These are phyloP conservation scores for Porphyra umbilicalis DNA, from an alignment of 31 red algal genomes.

Conservation along the genomic window DNA sequence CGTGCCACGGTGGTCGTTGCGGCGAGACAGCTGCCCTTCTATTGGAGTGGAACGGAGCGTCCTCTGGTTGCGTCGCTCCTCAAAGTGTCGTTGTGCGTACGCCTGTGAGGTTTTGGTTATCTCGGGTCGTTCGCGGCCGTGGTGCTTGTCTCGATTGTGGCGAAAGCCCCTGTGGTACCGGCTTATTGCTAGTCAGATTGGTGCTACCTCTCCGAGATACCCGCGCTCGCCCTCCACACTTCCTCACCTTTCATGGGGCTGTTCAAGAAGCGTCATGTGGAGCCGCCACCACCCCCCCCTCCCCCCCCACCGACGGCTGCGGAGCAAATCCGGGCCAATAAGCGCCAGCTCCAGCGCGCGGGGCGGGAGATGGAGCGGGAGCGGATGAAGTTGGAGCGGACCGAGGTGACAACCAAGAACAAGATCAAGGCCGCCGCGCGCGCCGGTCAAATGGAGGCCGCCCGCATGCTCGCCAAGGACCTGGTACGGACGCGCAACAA, in stretches of 20 bases:
- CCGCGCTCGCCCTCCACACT: neutral
- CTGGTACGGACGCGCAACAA: constrained; percentile 76
- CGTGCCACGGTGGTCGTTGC: too few species aligned
- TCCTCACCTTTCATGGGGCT: neutral
- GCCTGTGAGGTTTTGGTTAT: neutral
- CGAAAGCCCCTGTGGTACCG: neutral
- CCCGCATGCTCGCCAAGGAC: constrained; percentile 85
- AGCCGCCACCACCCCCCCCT: constrained; percentile 7
- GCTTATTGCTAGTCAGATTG: too few species aligned
- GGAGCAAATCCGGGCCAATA: constrained; percentile 12
- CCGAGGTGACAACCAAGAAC: constrained; percentile 57
- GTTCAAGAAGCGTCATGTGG: constrained; percentile 7
- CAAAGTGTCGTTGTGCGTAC: neutral
- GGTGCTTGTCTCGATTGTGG: neutral
- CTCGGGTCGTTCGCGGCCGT: neutral
- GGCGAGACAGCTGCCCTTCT: too few species aligned
- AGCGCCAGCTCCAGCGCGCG: constrained; percentile 82
- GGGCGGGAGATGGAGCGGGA: constrained; percentile 94
- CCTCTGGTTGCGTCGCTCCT: neutral
- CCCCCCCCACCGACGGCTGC: constrained; percentile 1
- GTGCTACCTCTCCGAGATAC: too few species aligned
- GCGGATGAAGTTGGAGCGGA: constrained; percentile 85
- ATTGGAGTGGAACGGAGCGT: too few species aligned
- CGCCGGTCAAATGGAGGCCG: constrained; percentile 76
- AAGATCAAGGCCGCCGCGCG: constrained; percentile 90